Base-by-base conservation (phyloP, 2,329 filamentous ascomycete species). In the Hirsutella minnesotensis region DNA sequence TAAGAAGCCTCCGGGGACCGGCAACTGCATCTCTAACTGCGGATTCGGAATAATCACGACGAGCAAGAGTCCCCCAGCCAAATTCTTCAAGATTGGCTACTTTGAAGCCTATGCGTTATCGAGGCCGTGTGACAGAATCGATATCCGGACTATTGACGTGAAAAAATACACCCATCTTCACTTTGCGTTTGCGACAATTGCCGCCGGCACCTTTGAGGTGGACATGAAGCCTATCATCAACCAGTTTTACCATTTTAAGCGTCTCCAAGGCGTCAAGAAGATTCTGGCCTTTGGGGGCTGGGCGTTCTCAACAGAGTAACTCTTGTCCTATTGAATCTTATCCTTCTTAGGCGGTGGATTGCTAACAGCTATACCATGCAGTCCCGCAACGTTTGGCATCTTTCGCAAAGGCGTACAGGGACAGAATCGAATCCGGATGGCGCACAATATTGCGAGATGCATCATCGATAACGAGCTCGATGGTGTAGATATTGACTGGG, bases 401-500 rank as follows among this genome's bases (percentile, higher is more conserved):
- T 51, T 54, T 2, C 53, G 53, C 0, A 27, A 52, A 7, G 52
- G 30, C 1, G 46, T 21, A 35, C 40, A 30, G 27, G 9, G 53
- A 0, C 18, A 31, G 1, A 66, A 71, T 37, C 53, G 63, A 0
- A 40, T 48, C 4, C 54, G 9, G 2, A 53, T 70, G 31, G 48
- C 55, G 10, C 44, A 50, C 24, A 61, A 63, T 45, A 34, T 64
- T 31, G 53, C 55, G 43, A 42, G 63, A 29, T 63, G 72, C 50
- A 5, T 67, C 44, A 44, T 58, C n/a, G 21, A 67, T 10, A 24
- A 62, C 13, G 40, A 47, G 7, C 46, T 68, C 0, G 64, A 66
- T 36, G 64, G 66, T 0, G 43, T 67, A 4, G 64, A 68, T 40
- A 46, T 65, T 20, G 63, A 67, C 44, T 72, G 66, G 67, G 64